These are phyloP conservation scores for Pterulicium gracile DNA, from an alignment of 1,284 basidiomycete species.

Conservation along the genomic window DNA sequence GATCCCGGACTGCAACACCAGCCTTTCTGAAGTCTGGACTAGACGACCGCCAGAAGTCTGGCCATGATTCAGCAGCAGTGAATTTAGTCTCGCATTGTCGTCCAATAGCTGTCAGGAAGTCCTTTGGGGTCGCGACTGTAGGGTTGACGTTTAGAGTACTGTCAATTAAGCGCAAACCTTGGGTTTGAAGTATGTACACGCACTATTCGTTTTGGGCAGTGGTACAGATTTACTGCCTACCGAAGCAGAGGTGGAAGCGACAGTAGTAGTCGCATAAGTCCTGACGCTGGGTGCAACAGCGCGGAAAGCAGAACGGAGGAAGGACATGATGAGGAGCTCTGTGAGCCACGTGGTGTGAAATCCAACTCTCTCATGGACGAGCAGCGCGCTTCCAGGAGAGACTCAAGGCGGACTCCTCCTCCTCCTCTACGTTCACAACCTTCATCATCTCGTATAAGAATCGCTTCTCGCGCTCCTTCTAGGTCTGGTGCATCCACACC, in stretches of 20 bases:
- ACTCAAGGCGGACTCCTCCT: not conserved
- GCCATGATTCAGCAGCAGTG: constrained; percentile 44
- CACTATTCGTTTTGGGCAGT: not conserved
- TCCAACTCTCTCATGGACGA: no score
- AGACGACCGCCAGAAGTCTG: constrained; percentile 49
- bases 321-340: not conserved
- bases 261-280: no score
- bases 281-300: not conserved
- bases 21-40: constrained; percentile 50
- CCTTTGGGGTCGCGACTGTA: constrained; percentile 35
- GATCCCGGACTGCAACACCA: constrained; percentile 54
- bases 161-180: no score
- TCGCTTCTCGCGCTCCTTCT: constrained; percentile 23
- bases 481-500: constrained; percentile 22
- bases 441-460: not conserved
- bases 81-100: constrained; percentile 51
- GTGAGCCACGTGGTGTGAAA: not conserved
- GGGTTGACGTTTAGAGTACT: constrained; percentile 16
- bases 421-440: not conserved
- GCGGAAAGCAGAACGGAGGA: not conserved
- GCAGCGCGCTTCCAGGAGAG: not conserved
- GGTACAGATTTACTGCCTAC: not conserved
- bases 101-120: constrained; percentile 68
- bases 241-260: not conserved
- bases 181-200: not conserved